Conservation (phyloP, 192 early-diverging fungal species). For the Spinellus fusiger region DNA sequence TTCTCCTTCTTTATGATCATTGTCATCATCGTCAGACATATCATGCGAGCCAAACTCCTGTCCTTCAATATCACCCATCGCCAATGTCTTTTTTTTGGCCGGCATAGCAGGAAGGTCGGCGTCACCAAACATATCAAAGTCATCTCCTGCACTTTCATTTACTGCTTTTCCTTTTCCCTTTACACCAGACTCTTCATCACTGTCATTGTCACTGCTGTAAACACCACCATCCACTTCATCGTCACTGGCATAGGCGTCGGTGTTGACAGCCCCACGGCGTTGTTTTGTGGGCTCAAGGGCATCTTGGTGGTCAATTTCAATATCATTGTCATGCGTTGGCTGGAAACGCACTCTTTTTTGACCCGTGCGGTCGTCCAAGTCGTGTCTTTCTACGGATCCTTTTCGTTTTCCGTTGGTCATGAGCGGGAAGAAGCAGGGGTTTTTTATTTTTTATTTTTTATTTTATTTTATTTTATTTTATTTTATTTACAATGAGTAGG, state of each 20-base stretch:
- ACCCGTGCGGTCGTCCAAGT: not conserved
- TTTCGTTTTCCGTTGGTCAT: slow-evolving; percentile 13
- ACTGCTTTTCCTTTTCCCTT: slow-evolving; percentile 12
- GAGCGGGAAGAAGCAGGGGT: not conserved
- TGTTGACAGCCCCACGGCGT: slow-evolving; percentile 42
- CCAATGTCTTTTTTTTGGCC: slow-evolving; percentile 19
- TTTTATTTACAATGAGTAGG: too few species aligned
- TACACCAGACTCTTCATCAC: slow-evolving; percentile 28
- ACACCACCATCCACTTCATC: slow-evolving; percentile 32
- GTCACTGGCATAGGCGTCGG: slow-evolving; percentile 41
- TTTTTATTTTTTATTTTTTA: too few species aligned
- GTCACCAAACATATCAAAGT: slow-evolving; percentile 61
- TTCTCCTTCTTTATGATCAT: slow-evolving; percentile 42
- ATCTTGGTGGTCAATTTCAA: slow-evolving; percentile 44
- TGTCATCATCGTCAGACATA: slow-evolving; percentile 47
- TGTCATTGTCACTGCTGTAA: slow-evolving; percentile 30
- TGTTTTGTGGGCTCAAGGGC: slow-evolving; percentile 41
- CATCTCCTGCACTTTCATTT: slow-evolving; percentile 22
- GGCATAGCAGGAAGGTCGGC: slow-evolving; percentile 6
- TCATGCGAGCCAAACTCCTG: slow-evolving; percentile 46
- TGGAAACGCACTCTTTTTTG: not conserved
- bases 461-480: too few species aligned
- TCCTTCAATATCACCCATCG: slow-evolving; percentile 41
- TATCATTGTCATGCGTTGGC: slow-evolving; percentile 6
- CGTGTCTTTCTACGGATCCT: slow-evolving; percentile 6